Conservation (phyloP, 352 stramenopile genomes). For the Plasmopara halstedii region DNA sequence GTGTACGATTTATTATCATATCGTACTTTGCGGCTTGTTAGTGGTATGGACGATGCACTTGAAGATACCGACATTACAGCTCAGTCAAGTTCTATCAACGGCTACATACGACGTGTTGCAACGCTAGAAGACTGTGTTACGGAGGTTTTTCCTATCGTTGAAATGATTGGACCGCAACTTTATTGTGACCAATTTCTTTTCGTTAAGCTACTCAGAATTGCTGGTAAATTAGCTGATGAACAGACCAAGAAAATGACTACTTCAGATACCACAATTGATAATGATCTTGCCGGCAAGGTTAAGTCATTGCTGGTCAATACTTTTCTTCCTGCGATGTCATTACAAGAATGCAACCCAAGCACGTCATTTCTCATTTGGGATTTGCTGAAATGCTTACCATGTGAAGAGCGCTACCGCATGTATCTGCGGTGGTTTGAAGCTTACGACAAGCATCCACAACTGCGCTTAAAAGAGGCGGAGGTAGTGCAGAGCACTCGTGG, state of each 20-base stretch:
- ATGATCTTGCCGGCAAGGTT: constrained; percentile 25
- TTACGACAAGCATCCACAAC: constrained; percentile 44
- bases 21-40: constrained; percentile 38
- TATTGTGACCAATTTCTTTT: constrained; percentile 68
- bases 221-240: constrained; percentile 44
- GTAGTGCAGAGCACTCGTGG: constrained; percentile 62
- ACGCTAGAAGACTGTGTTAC: constrained; percentile 38
- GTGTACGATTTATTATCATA: constrained; percentile 56
- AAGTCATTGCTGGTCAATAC: constrained; percentile 50
- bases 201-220: constrained; percentile 61
- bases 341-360: constrained; percentile 70
- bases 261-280: constrained; percentile 5
- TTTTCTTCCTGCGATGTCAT: constrained; percentile 68
- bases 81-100: constrained; percentile 10
- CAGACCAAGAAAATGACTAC: constrained; percentile 17
- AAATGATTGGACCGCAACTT: constrained; percentile 57
- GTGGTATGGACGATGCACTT: constrained; percentile 1
- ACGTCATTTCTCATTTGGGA: constrained; percentile 79
- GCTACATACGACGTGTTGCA: constrained; percentile 28
- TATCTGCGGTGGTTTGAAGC: constrained; percentile 73
- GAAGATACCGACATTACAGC: constrained; percentile 2
- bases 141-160: constrained; percentile 47
- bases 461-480: constrained; percentile 64
- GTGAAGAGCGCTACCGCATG: constrained; percentile 71
- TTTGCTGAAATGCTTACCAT: constrained; percentile 64